A percentile compares a stretch with the other conserved stretches of the same genome.
phyloP scores from a whole-genome alignment of 2,329 filamentous ascomycete genomes.

The Didymella pinodella region DNA sequence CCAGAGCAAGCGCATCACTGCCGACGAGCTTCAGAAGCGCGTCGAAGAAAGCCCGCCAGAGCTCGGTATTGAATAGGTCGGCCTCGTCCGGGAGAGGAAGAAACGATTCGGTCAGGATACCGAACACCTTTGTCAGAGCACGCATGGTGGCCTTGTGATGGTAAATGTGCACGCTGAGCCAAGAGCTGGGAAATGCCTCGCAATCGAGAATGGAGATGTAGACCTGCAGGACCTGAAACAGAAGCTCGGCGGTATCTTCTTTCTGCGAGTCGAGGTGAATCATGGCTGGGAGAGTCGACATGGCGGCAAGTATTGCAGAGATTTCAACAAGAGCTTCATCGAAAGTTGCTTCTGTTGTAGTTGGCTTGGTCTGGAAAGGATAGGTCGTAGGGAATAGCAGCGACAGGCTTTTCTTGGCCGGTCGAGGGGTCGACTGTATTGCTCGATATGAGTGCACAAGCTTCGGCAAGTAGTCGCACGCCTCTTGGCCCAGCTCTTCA shows the following conservation, averaged over 20 bases:
- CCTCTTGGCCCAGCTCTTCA: slow-evolving; percentile 77
- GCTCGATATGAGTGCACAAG: slow-evolving; percentile 88
- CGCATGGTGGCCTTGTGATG: slow-evolving; percentile 90
- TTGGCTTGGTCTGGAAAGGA: slow-evolving; percentile 80
- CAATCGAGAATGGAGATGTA: slow-evolving; percentile 89
- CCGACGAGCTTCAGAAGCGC: slow-evolving; percentile 88
- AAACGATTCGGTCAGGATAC: slow-evolving; percentile 81
- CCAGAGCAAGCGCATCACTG: slow-evolving; percentile 85
- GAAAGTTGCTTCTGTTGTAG: slow-evolving; percentile 69
- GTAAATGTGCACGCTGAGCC: slow-evolving; percentile 93
- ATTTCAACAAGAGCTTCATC: slow-evolving; percentile 91
- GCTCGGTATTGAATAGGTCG: slow-evolving; percentile 87
- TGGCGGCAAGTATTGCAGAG: slow-evolving; percentile 82
- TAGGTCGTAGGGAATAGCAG: slow-evolving; percentile 89
- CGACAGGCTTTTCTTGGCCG: slow-evolving; percentile 70
- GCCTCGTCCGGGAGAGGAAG: slow-evolving; percentile 90
- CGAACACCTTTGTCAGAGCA: slow-evolving; percentile 81
- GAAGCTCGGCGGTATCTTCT: slow-evolving; percentile 75
- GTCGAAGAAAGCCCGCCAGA: slow-evolving; percentile 94
- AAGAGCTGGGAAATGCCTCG: slow-evolving; percentile 86
- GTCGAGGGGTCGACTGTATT: slow-evolving; percentile 71
- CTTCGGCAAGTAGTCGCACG: slow-evolving; percentile 88
- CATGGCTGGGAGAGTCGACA: slow-evolving; percentile 76
- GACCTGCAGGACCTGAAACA: slow-evolving; percentile 82
- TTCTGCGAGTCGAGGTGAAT: slow-evolving; percentile 79